Base-by-base conservation (phyloP, 2,329 filamentous ascomycete species). In the Verticillium zaregamsianum region DNA sequence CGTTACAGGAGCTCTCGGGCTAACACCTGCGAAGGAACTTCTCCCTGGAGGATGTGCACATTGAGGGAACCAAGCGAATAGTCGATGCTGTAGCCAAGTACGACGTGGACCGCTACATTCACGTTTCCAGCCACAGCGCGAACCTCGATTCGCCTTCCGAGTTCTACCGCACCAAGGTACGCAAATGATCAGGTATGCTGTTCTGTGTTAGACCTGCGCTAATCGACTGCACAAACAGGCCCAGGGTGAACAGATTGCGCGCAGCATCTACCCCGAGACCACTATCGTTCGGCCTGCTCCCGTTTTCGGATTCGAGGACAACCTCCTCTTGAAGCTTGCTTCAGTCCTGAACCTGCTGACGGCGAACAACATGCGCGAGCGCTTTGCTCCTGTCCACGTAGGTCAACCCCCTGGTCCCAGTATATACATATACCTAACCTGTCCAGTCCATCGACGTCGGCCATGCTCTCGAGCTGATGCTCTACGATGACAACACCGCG, bases 1-100 rank as follows among this genome's bases (percentile, higher is more conserved):
- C 45, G n/a, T 74, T 35, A 58, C 17, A 11, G 8, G 40, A 55
- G 54, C 32, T 45, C 45, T 57, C 59, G 28, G 25, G 67, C 72
- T 81, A 68, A 80, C 66, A 56, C 11, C n/a, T n/a, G 56, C 28
- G 9, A 65, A 93, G 90, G 84, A 99, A 99, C 83, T 99, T 97
- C 78, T 87, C 90, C 61, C 83, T 97, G 64, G 90, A 92, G 70
- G 94, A 98, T 74, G 93, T 98, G 52, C 93, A 99, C 71, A 87
- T 98, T 45, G 93, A 97, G 75, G 93, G 94, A 65, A 90, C 91
- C 20, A 90, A 96, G 80, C 90, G 95, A 68, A 99, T 99, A 70
- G 92, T 87, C 58, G 92, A 97, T 74, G 93, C 95, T 59, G 92
- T 93, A 59, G 95, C 94, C 71, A 99, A 99, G 79, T 99, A 99